Evolutionary conservation across 805 yeast species (phyloP).

Genomic region (Cyberlindnera veronae): DNA sequence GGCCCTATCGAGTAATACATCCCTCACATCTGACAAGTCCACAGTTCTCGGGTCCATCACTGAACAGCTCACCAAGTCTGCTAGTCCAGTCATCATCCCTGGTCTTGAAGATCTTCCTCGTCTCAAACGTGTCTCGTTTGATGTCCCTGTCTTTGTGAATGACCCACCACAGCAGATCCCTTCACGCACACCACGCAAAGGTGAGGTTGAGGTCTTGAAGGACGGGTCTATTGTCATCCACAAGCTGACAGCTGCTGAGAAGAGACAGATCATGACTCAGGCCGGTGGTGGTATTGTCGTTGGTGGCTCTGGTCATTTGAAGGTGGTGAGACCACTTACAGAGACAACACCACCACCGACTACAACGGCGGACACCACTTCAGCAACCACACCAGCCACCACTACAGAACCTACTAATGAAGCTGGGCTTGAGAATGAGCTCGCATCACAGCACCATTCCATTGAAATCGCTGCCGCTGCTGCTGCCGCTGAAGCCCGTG

Average conservation of each 20-base stretch:
- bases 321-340: slow-evolving; percentile 25
- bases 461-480: slow-evolving; percentile 35
- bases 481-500: slow-evolving; percentile 37
- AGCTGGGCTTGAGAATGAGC: not conserved
- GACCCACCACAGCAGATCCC: slow-evolving; percentile 97
- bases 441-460: slow-evolving; percentile 25
- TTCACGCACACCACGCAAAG: slow-evolving; percentile 75
- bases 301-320: slow-evolving; percentile 71
- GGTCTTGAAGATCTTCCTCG: slow-evolving; percentile 39
- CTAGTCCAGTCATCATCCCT: slow-evolving; percentile 30
- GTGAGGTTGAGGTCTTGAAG: slow-evolving; percentile 68
- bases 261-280: slow-evolving; percentile 38
- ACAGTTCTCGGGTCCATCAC: too few species aligned
- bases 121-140: slow-evolving; percentile 70
- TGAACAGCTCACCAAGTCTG: too few species aligned
- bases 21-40: slow-evolving; percentile 4
- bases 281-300: slow-evolving; percentile 70
- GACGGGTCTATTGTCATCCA: slow-evolving; percentile 52
- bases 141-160: slow-evolving; percentile 65
- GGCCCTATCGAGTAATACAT: slow-evolving; percentile 8
- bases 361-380: slow-evolving; percentile 7
- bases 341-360: slow-evolving; percentile 3
- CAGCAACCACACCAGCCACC: not conserved
- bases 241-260: slow-evolving; percentile 54
- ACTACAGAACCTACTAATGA: not conserved